Base-by-base conservation (phyloP, 2,329 filamentous ascomycete genomes). In the Cercospora sp. region DNA sequence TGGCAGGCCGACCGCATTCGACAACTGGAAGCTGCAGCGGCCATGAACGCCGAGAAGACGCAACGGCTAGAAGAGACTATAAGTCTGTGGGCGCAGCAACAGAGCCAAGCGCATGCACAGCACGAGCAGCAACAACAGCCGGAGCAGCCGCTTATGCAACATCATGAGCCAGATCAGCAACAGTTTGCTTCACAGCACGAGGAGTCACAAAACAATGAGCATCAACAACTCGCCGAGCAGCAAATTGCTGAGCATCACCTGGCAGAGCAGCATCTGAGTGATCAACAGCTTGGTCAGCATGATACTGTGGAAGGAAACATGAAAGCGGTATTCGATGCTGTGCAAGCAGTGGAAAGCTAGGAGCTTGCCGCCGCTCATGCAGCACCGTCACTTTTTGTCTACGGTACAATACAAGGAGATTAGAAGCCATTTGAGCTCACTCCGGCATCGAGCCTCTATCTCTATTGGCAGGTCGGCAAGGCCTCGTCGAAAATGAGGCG, bases 1-100 rank as follows among this genome's bases (percentile, higher is more conserved):
- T 78, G 81, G 69, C 81, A 82, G 69, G 80, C 82, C 60, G 70
- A 74, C 9, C 73, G 78, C 13, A 71, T 77, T 9, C 67, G 69
- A 9, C 66, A 69, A 57, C 42, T 76, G 63, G 72, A 76, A 66
- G 64, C 65, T 33, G 69, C 65, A n/a, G 60, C 60, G 31, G 51
- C 48, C 3, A 31, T 62, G 57, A 59, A 64, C 26, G 66, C 59
- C n/a, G 63, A 68, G 23, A 51, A 61, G 36, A 31, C 60, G 33
- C 65, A 66, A n/a, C 58, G 33, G 4, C 61, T 69, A 12, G 60
- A 69, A 51, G 66, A 64, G n/a, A 67, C 65, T 8, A 63, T 68
- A 28, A 64, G 48, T 64, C 63, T 66, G 58, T 62, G 67, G 55
- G 63, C 68, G 30, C 65, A 69, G 65, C 59, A 64, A 28, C 58